Percentiles rank a stretch among this genome's conserved stretches.
Evolutionary conservation across 768 basidiomycete genomes (phyloP).

Genomic region (Xanthoconium purpureum): DNA sequence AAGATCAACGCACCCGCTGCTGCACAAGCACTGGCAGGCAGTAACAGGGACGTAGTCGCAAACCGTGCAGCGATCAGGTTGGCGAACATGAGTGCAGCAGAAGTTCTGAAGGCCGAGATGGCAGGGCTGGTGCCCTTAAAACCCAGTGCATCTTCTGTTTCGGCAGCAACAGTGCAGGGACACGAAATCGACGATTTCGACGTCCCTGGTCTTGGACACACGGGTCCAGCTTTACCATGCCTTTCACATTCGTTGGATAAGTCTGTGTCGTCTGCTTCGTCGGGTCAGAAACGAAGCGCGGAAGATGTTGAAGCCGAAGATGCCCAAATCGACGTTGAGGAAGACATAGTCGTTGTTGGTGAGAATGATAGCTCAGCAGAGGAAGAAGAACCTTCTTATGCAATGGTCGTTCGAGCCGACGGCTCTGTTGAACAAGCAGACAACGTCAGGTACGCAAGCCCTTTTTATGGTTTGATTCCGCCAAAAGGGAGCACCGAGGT

Average conservation of each 20-base stretch:
- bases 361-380: constrained; percentile 46
- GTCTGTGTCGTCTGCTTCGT: constrained; percentile 5
- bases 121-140: constrained; percentile 49
- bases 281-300: constrained; percentile 45
- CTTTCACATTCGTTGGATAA: constrained; percentile 23
- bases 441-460: constrained; percentile 71
- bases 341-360: constrained; percentile 19
- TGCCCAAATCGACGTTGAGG: constrained; percentile 30
- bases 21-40: constrained; percentile 72
- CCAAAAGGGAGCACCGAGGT: neutral
- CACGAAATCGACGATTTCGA: constrained; percentile 31
- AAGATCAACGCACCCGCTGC: constrained; percentile 56
- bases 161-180: constrained; percentile 34
- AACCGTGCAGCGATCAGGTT: constrained; percentile 88
- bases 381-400: constrained; percentile 48
- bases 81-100: constrained; percentile 96
- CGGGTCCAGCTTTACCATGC: constrained; percentile 16
- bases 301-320: constrained; percentile 44
- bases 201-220: constrained; percentile 33
- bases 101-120: constrained; percentile 88
- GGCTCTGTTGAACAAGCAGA: constrained; percentile 95
- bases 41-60: constrained; percentile 87
- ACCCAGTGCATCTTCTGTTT: constrained; percentile 28
- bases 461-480: neutral
- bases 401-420: constrained; percentile 80